Base-by-base conservation (phyloP, 495 filamentous ascomycete genomes). In the Penicillium chermesinum region DNA sequence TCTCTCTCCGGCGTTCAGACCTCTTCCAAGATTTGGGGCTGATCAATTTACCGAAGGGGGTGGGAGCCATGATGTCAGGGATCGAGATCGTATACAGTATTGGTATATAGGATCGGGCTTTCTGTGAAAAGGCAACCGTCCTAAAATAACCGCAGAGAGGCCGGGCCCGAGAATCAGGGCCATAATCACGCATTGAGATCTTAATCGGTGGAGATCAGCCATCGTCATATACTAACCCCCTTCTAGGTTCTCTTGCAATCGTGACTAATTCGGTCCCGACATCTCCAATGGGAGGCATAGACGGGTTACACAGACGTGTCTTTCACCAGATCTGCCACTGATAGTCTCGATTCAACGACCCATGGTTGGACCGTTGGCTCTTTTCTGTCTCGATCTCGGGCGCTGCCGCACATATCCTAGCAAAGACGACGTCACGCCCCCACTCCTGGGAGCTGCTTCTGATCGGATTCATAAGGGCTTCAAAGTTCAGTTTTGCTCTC, bases 121-220 rank as follows among this genome's bases (percentile, higher is more conserved):
- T n/a, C n/a, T n/a, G n/a, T n/a, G n/a, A n/a, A n/a, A n/a, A n/a
- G n/a, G n/a, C n/a, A n/a, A n/a, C n/a, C n/a, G n/a, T n/a, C n/a
- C n/a, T n/a, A n/a, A n/a, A n/a, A n/a, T n/a, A n/a, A n/a, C n/a
- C n/a, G n/a, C n/a, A n/a, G n/a, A n/a, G n/a, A n/a, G n/a, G n/a
- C n/a, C n/a, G n/a, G n/a, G n/a, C n/a, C n/a, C n/a, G n/a, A n/a
- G n/a, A n/a, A n/a, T n/a, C n/a, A n/a, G n/a, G n/a, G 10, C 25
- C 4, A 30, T 30, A 30, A 30, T 4, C 25, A 30, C 46, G 35
- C 47, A 55, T 55, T 55, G 52, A 54, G 38, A 47, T 45, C 48
- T 53, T 35, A 35, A 20, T 17, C 38, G 34, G 46, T 46, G 52
- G 52, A 48, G 39, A 54, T 21, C 20, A 46, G 50, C 50, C 41